Percentiles rank a stretch among this genome's conserved stretches.
phyloP scores from a whole-genome alignment of 768 basidiomycete species.

The Pulveroboletus frians region DNA sequence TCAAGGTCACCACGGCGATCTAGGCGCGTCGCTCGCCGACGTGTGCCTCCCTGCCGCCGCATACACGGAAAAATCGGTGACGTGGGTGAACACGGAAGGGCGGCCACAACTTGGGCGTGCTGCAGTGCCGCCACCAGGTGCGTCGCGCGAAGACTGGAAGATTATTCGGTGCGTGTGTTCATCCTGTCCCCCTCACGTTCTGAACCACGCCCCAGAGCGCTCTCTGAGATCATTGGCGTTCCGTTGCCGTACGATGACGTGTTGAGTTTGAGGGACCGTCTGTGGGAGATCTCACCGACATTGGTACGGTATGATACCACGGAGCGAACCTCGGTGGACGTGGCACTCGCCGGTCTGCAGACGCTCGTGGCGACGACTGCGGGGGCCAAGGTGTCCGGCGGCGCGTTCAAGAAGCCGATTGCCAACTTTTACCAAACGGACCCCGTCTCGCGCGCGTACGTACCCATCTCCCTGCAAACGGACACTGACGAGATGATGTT shows the following conservation, averaged over 20 bases:
- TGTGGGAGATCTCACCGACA: slow-evolving; percentile 95
- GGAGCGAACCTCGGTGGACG: slow-evolving; percentile 70
- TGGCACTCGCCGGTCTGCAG: slow-evolving; percentile 67
- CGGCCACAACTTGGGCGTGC: slow-evolving; percentile 85
- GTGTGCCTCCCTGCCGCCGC: slow-evolving; percentile 90
- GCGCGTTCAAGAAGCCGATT: slow-evolving; percentile 73
- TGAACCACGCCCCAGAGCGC: slow-evolving; percentile 47
- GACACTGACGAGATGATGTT: neutral
- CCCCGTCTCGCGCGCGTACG: slow-evolving; percentile 88
- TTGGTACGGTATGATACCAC: slow-evolving; percentile 79
- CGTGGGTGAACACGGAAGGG: slow-evolving; percentile 98
- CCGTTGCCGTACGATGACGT: slow-evolving; percentile 90
- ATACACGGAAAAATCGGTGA: slow-evolving; percentile 87
- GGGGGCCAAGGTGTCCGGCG: slow-evolving; percentile 51
- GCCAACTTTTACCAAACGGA: slow-evolving; percentile 96
- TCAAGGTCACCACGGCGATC: slow-evolving; percentile 97
- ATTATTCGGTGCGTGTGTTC: slow-evolving; percentile 65
- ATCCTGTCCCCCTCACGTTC: neutral
- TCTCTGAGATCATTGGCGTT: slow-evolving; percentile 79
- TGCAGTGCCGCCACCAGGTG: slow-evolving; percentile 93
- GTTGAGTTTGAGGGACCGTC: slow-evolving; percentile 75
- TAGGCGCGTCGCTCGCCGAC: slow-evolving; percentile 95
- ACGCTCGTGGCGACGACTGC: slow-evolving; percentile 48
- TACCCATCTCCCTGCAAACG: slow-evolving; percentile 19
- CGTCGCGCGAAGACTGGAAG: slow-evolving; percentile 96